These are phyloP conservation scores for Teunomyces atbi DNA, from an alignment of 805 yeast species.

Conservation along the genomic window DNA sequence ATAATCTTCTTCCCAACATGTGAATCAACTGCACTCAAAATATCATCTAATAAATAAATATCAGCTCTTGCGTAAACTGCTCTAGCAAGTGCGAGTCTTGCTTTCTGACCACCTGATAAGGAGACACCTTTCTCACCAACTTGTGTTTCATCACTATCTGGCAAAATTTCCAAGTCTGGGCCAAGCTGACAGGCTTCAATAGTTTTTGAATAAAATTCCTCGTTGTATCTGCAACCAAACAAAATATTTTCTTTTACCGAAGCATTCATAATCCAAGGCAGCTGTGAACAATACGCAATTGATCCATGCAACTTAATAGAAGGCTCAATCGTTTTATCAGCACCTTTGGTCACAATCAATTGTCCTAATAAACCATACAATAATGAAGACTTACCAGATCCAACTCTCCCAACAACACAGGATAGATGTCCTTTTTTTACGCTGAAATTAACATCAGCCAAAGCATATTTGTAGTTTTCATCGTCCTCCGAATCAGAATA, in stretches of 20 bases:
- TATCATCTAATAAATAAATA: slow-evolving; percentile 25
- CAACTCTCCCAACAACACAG: slow-evolving; percentile 27
- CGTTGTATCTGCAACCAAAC: slow-evolving; percentile 23
- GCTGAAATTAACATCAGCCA: slow-evolving; percentile 18
- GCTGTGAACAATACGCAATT: slow-evolving; percentile 27
- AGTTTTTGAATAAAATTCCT: slow-evolving; percentile 20
- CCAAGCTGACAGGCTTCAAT: slow-evolving; percentile 24
- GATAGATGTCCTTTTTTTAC: slow-evolving; percentile 25
- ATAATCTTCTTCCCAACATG: slow-evolving; percentile 28
- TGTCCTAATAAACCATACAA: slow-evolving; percentile 26
- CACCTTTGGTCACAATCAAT: slow-evolving; percentile 7
- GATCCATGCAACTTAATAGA: slow-evolving; percentile 17
- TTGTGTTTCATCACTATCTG: slow-evolving; percentile 26
- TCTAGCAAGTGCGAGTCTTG: slow-evolving; percentile 28
- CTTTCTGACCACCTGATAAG: slow-evolving; percentile 30
- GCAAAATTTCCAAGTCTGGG: slow-evolving; percentile 24
- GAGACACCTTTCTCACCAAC: slow-evolving; percentile 32
- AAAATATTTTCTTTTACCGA: slow-evolving; percentile 25
- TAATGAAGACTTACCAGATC: slow-evolving; percentile 25
- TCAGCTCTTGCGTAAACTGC: slow-evolving; percentile 29
- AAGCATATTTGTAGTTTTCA: slow-evolving; percentile 10
- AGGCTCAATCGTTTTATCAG: background rate
- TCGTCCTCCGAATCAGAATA: slow-evolving; percentile 5
- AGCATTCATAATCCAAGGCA: slow-evolving; percentile 26
- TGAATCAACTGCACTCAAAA: slow-evolving; percentile 27